phyloP scores from a whole-genome alignment of 2,329 filamentous ascomycete genomes.

The Penicillium paneum region DNA sequence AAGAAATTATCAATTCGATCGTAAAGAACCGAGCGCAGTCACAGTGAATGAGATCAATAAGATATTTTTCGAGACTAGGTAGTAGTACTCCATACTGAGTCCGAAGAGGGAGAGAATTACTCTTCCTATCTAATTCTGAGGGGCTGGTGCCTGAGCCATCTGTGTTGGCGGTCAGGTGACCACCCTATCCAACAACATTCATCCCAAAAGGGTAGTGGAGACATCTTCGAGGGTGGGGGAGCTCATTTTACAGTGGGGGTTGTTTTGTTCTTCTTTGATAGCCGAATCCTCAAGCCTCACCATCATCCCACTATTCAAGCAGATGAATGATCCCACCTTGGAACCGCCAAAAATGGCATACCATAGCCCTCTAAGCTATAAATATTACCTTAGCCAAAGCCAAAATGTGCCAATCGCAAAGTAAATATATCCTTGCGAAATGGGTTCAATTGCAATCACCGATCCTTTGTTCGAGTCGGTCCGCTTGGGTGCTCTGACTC shows the following conservation, averaged over 20 bases:
- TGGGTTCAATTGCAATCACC: constrained; percentile 25
- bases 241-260: not conserved
- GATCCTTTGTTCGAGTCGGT: constrained; percentile 39
- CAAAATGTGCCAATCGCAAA: not conserved
- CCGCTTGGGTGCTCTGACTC: constrained; percentile 21
- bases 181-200: not conserved
- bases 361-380: not conserved
- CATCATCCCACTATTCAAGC: not conserved
- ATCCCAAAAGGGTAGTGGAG: not conserved
- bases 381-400: not conserved
- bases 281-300: not conserved
- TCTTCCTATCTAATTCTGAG: too few species aligned
- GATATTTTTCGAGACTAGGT: too few species aligned
- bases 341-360: not conserved
- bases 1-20: too few species aligned
- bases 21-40: too few species aligned
- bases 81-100: too few species aligned
- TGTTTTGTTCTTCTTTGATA: not conserved
- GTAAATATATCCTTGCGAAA: constrained; percentile 5
- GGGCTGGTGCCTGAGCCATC: too few species aligned
- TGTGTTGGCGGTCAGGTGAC: too few species aligned
- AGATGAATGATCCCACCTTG: not conserved
- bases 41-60: too few species aligned
- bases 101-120: too few species aligned
- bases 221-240: not conserved